Conservation (phyloP, 495 filamentous ascomycete genomes). For the Cercophora scortea region DNA sequence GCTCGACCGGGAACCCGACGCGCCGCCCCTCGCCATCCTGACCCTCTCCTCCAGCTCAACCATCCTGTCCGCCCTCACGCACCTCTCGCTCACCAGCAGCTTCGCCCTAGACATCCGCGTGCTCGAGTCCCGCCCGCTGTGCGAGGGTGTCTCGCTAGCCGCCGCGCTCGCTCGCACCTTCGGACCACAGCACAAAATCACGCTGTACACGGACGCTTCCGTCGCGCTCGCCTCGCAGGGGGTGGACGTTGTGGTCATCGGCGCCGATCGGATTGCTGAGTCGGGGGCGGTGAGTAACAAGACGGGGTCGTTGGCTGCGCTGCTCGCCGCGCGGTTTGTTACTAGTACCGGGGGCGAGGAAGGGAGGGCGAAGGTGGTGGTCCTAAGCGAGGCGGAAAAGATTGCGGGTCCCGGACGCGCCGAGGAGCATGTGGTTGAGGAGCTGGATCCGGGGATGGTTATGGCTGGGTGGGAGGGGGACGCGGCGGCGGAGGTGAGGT, state of each 20-base stretch:
- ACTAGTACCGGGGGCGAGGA: neutral
- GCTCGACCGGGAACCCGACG: constrained; percentile 2
- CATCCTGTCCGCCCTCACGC: constrained; percentile 30
- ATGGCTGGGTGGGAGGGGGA: constrained; percentile 34
- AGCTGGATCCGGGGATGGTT: constrained; percentile 43
- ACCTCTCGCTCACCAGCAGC: constrained; percentile 8
- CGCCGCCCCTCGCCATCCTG: constrained; percentile 37
- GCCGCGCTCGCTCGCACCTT: constrained; percentile 34
- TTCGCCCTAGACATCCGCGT: constrained; percentile 45
- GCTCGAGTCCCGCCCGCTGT: constrained; percentile 59
- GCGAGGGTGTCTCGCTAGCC: constrained; percentile 53
- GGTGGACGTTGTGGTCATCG: constrained; percentile 50
- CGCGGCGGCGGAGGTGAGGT: constrained; percentile 3
- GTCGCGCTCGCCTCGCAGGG: constrained; percentile 40
- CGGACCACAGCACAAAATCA: constrained; percentile 26
- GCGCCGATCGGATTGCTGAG: constrained; percentile 52
- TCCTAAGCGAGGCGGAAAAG: constrained; percentile 54
- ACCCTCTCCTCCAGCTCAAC: constrained; percentile 57
- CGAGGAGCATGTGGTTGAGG: constrained; percentile 33
- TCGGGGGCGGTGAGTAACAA: constrained; percentile 59
- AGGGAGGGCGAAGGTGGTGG: constrained; percentile 35
- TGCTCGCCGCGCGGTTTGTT: constrained; percentile 41
- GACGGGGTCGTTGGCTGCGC: constrained; percentile 51
- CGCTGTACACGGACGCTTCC: constrained; percentile 54
- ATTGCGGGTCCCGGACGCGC: constrained; percentile 36